Conservation (phyloP, 1,284 basidiomycete species). For the Ustilago hordei region DNA sequence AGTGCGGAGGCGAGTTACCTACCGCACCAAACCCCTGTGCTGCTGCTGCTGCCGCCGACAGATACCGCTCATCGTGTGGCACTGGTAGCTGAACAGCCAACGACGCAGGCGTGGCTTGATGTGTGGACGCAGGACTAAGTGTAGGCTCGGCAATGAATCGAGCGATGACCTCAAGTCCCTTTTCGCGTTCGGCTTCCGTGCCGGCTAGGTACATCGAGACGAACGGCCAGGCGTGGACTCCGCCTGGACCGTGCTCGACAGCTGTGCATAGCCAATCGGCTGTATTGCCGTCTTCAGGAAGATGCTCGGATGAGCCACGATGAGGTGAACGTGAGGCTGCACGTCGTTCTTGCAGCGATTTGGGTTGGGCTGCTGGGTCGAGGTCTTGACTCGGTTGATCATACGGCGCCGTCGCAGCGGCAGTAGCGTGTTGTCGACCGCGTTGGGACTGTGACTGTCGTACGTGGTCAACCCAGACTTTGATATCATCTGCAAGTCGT, state of each 20-base stretch:
- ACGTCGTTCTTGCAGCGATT: constrained; percentile 38
- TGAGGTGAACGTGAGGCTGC: constrained; percentile 41
- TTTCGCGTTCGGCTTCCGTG: constrained; percentile 59
- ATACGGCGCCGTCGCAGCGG: background rate
- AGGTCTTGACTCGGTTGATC: constrained; percentile 42
- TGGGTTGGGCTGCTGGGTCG: constrained; percentile 10
- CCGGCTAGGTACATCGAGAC: constrained; percentile 66
- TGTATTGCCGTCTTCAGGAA: constrained; percentile 3
- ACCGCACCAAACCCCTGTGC: constrained; percentile 12
- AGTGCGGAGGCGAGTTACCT: constrained; percentile 43
- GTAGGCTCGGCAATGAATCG: constrained; percentile 49
- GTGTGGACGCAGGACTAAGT: constrained; percentile 27
- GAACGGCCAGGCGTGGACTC: constrained; percentile 69
- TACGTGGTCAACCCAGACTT: constrained; percentile 57
- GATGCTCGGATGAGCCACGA: background rate
- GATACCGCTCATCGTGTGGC: constrained; percentile 12
- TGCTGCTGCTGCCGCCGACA: constrained; percentile 17
- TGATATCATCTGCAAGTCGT: constrained; percentile 63
- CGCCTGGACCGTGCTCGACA: constrained; percentile 62
- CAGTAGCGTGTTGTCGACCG: background rate
- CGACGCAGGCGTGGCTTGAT: constrained; percentile 21
- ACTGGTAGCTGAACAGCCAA: constrained; percentile 19
- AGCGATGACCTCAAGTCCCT: constrained; percentile 63
- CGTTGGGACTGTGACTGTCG: constrained; percentile 21
- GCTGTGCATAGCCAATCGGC: constrained; percentile 53